Evolutionary conservation across 2,329 filamentous ascomycete genomes (phyloP).

Genomic region (Sporothrix variecibatus): DNA sequence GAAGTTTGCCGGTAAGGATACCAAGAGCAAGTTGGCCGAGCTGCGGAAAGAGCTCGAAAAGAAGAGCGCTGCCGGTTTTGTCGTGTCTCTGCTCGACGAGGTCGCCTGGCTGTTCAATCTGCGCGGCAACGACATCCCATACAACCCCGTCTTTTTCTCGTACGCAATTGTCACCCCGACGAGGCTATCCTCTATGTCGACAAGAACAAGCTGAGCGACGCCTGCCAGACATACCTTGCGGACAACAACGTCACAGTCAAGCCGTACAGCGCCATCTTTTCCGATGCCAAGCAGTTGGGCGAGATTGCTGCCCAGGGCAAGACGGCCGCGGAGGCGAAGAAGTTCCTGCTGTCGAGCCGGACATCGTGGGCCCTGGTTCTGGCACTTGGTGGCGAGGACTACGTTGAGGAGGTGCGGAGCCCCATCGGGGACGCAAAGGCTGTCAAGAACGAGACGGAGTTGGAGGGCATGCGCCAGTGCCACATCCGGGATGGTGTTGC

Average conservation of each 20-base stretch:
- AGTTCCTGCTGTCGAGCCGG: slow-evolving; percentile 83
- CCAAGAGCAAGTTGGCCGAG: slow-evolving; percentile 79
- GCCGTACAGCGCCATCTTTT: slow-evolving; percentile 80
- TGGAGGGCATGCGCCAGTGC: slow-evolving; percentile 90
- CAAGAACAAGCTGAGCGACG: slow-evolving; percentile 69
- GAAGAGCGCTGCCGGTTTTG: slow-evolving; percentile 82
- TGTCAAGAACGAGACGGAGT: slow-evolving; percentile 86
- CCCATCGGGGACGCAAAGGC: slow-evolving; percentile 90
- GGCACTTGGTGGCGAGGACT: slow-evolving; percentile 79
- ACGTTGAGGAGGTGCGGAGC: slow-evolving; percentile 83
- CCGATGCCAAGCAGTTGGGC: slow-evolving; percentile 69
- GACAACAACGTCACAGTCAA: slow-evolving; percentile 71
- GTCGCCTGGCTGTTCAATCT: slow-evolving; percentile 99
- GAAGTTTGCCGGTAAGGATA: slow-evolving; percentile 79
- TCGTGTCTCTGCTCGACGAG: slow-evolving; percentile 94
- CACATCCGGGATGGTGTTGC: slow-evolving; percentile 93
- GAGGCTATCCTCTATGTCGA: slow-evolving; percentile 83
- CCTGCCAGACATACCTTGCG: slow-evolving; percentile 69
- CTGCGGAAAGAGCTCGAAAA: slow-evolving; percentile 89
- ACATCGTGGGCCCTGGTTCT: slow-evolving; percentile 91
- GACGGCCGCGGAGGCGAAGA: slow-evolving; percentile 47
- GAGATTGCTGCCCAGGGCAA: slow-evolving; percentile 35
- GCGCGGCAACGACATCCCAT: slow-evolving; percentile 90
- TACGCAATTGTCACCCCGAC: slow-evolving; percentile 83
- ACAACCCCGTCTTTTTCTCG: slow-evolving; percentile 98